These are phyloP conservation scores for Tuber microsphaerosporum DNA, from an alignment of 495 filamentous ascomycete genomes.

Conservation along the genomic window DNA sequence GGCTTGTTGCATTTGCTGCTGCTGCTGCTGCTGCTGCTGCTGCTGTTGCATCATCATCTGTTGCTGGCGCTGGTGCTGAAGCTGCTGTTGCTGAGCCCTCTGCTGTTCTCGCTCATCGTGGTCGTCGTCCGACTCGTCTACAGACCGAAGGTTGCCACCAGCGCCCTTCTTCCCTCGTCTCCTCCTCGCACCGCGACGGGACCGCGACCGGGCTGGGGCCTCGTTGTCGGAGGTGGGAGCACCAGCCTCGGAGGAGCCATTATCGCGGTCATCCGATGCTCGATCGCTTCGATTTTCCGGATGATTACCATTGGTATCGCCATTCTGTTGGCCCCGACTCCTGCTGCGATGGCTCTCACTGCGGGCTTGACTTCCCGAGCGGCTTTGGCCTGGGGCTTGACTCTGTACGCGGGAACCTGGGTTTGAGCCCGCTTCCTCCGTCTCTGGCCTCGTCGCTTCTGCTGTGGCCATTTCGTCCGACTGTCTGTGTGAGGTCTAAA, in stretches of 20 bases:
- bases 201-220: constrained; percentile 11
- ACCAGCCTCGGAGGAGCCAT: constrained; percentile 9
- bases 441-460: constrained; percentile 19
- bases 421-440: neutral
- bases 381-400: no score
- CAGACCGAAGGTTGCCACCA: neutral
- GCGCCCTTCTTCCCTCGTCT: constrained; percentile 12
- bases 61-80: constrained; percentile 15
- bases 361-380: no score
- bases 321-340: neutral
- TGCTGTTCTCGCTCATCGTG: constrained; percentile 31
- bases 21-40: constrained; percentile 21
- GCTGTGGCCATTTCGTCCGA: constrained; percentile 17
- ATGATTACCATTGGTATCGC: neutral
- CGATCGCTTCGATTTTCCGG: neutral
- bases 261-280: neutral
- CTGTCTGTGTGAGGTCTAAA: neutral
- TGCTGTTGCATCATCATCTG: constrained; percentile 22
- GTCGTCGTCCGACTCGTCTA: constrained; percentile 35
- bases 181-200: constrained; percentile 18
- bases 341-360: neutral
- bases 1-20: constrained; percentile 42
- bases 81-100: constrained; percentile 22
- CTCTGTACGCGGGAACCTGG: neutral
- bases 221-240: constrained; percentile 5